These are phyloP conservation scores for Syncephalastrum sp. DNA, from an alignment of 371 early-diverging fungal species.

Conservation along the genomic window DNA sequence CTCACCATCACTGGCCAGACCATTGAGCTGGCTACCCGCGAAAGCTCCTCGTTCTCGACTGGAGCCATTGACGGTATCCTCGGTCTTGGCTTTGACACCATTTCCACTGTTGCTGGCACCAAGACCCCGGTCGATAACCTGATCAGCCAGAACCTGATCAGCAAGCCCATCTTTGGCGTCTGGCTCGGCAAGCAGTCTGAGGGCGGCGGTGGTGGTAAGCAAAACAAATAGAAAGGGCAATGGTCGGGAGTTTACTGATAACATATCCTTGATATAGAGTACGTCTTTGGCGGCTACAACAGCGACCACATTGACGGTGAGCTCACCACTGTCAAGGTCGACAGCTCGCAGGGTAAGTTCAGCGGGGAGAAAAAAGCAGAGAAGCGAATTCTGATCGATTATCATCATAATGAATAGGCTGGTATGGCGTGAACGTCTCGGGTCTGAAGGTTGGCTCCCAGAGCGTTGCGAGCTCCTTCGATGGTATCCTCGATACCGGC, in stretches of 20 bases:
- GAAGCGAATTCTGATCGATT: too few species aligned
- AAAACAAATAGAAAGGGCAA: not conserved
- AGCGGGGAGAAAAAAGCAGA: too few species aligned
- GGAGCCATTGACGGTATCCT: slow-evolving; percentile 44
- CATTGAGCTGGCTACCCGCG: slow-evolving; percentile 33
- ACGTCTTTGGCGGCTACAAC: slow-evolving; percentile 37
- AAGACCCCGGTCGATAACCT: slow-evolving; percentile 44
- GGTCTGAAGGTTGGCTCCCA: not conserved
- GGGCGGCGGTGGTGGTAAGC: slow-evolving; percentile 45
- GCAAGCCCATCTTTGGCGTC: slow-evolving; percentile 38
- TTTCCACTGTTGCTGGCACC: slow-evolving; percentile 31
- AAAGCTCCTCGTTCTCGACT: slow-evolving; percentile 29
- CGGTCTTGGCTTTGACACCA: slow-evolving; percentile 39
- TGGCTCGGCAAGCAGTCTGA: slow-evolving; percentile 42
- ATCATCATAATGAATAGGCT: slow-evolving; percentile 7
- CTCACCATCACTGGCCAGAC: slow-evolving; percentile 34
- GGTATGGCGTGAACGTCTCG: slow-evolving; percentile 9
- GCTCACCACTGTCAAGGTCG: slow-evolving; percentile 40
- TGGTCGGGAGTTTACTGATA: too few species aligned
- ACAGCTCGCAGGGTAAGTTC: slow-evolving; percentile 10
- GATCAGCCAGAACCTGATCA: slow-evolving; percentile 39
- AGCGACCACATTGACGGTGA: slow-evolving; percentile 31
- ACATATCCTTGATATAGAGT: not conserved
- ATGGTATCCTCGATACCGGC: slow-evolving; percentile 30
- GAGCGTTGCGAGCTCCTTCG: slow-evolving; percentile 3